These are phyloP conservation scores for Solanum acaule DNA, from an alignment of 257 asterid species.

Conservation along the genomic window DNA sequence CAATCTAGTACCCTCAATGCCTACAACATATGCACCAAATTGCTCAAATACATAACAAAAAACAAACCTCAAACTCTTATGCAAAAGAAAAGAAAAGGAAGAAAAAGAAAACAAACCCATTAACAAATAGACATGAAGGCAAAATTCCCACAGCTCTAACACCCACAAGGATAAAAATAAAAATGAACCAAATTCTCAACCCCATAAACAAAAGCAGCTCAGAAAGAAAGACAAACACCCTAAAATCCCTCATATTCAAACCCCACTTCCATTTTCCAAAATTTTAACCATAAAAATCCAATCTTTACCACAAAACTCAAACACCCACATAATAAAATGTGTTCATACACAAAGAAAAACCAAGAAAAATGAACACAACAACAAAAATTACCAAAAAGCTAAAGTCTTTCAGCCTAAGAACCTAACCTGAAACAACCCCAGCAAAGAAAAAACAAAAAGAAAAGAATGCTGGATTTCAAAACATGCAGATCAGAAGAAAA, in stretches of 20 bases:
- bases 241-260: not conserved
- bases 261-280: not conserved
- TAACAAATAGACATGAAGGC: not conserved
- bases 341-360: not conserved
- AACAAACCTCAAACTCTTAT: not conserved
- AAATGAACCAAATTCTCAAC: not conserved
- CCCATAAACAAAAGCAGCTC: not conserved
- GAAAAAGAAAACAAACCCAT: not conserved
- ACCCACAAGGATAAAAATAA: not conserved
- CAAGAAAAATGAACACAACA: not conserved
- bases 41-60: not conserved
- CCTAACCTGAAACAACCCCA: conserved; percentile 1
- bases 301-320: not conserved
- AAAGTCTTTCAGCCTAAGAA: not conserved
- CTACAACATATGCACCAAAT: not conserved
- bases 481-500: not conserved
- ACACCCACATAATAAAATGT: not conserved
- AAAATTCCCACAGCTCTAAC: not conserved
- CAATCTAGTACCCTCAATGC: not conserved
- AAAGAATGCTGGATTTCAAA: not conserved
- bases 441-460: not conserved
- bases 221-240: not conserved
- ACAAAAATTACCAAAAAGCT: not conserved
- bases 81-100: not conserved
- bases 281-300: not conserved